Conservation (phyloP, 495 filamentous ascomycete species). For the Penicillium waksmanii region DNA sequence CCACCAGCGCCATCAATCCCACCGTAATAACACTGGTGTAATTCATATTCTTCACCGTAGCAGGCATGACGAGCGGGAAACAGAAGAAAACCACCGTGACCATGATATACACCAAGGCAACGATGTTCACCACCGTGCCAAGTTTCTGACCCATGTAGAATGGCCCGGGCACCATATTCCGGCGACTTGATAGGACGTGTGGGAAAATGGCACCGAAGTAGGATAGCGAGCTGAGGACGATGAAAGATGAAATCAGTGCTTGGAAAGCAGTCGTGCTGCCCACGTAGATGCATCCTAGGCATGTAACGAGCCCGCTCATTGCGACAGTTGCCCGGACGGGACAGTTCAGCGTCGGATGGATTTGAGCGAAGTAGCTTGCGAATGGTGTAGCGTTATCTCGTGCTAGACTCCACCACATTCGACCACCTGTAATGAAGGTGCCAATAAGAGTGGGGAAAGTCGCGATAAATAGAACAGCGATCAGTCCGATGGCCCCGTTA, state of each 20-base stretch:
- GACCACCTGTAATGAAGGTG: constrained; percentile 67
- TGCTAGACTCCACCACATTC: constrained; percentile 77
- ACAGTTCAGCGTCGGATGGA: constrained; percentile 50
- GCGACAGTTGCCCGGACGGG: constrained; percentile 64
- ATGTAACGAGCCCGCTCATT: constrained; percentile 61
- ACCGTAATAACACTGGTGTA: constrained; percentile 66
- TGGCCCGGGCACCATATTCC: constrained; percentile 66
- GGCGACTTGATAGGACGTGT: constrained; percentile 63
- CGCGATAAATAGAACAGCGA: constrained; percentile 56
- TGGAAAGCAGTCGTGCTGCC: constrained; percentile 71
- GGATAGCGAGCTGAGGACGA: constrained; percentile 72
- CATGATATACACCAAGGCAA: constrained; percentile 62
- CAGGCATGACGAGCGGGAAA: constrained; percentile 63
- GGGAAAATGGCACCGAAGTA: constrained; percentile 74
- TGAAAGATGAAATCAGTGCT: constrained; percentile 72
- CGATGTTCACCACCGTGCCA: constrained; percentile 59
- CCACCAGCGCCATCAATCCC: constrained; percentile 51
- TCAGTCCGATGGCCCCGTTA: constrained; percentile 62
- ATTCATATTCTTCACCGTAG: constrained; percentile 63
- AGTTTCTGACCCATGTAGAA: constrained; percentile 66
- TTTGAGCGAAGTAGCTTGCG: constrained; percentile 35
- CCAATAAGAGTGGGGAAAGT: constrained; percentile 63
- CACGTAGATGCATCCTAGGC: constrained; percentile 70
- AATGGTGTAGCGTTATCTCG: constrained; percentile 63
- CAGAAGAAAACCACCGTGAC: constrained; percentile 74